phyloP scores from a whole-genome alignment of 139 green algal genomes.

The Chlamydomonas asymmetrica region DNA sequence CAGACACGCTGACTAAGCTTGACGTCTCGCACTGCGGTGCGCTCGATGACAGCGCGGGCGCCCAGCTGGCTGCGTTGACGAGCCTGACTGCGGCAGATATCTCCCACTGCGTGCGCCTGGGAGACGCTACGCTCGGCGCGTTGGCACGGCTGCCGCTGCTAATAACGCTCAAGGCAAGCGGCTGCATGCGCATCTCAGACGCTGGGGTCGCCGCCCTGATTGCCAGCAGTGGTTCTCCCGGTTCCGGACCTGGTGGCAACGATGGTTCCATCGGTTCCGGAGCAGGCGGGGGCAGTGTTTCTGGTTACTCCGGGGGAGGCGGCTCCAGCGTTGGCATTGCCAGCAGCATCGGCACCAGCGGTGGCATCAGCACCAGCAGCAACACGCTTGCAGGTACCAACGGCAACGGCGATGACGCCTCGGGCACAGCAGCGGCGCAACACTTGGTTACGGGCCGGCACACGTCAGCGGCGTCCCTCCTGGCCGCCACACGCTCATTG shows the following conservation, averaged over 20 bases:
- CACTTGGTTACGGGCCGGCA: too few species aligned
- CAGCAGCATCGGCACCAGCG: too few species aligned
- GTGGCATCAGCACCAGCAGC: too few species aligned
- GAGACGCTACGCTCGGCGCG: conserved; percentile 23
- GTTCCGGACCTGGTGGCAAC: background rate
- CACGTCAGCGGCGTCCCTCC: too few species aligned
- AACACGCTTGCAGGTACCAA: too few species aligned
- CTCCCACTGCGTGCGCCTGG: conserved; percentile 31
- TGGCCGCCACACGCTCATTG: too few species aligned
- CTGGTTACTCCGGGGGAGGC: too few species aligned
- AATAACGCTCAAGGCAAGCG: conserved; percentile 35
- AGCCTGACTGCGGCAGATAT: too few species aligned
- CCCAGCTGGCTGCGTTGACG: conserved; percentile 30
- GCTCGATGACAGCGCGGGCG: background rate
- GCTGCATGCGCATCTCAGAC: conserved; percentile 46
- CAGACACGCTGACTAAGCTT: background rate
- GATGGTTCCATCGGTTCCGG: background rate
- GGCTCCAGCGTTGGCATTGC: too few species aligned
- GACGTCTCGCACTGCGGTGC: background rate
- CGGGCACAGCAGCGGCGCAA: too few species aligned
- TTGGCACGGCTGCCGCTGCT: conserved; percentile 34
- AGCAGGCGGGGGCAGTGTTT: background rate
- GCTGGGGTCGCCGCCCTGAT: conserved; percentile 27
- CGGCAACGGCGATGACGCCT: too few species aligned
- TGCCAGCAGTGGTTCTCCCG: background rate